A percentile compares a stretch with the other conserved stretches of the same genome.
phyloP scores from a whole-genome alignment of 1,139 yeast genomes.

The Geotrichum candidum region DNA sequence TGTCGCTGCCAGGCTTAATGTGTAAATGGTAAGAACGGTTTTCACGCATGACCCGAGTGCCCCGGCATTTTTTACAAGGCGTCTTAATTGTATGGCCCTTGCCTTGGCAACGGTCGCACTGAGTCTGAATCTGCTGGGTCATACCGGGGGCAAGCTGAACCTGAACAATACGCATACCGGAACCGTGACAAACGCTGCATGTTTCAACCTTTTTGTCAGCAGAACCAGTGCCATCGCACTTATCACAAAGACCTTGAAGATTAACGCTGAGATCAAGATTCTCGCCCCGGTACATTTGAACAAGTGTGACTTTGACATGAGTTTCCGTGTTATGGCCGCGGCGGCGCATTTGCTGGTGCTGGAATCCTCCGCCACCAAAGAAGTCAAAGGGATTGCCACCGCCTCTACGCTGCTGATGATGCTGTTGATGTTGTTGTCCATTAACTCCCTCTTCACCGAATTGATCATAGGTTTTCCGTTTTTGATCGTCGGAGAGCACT shows the following conservation, averaged over 20 bases:
- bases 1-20: slow-evolving; percentile 63
- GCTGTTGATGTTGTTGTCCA: slow-evolving; percentile 27
- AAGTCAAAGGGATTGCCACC: slow-evolving; percentile 43
- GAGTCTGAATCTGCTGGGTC: slow-evolving; percentile 75
- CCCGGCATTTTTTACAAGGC: slow-evolving; percentile 64
- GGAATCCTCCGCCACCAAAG: slow-evolving; percentile 35
- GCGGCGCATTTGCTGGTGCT: slow-evolving; percentile 36
- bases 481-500: slow-evolving; percentile 68
- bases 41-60: slow-evolving; percentile 56
- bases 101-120: slow-evolving; percentile 78
- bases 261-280: slow-evolving; percentile 56
- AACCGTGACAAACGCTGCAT: slow-evolving; percentile 69
- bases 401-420: slow-evolving; percentile 9
- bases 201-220: slow-evolving; percentile 62
- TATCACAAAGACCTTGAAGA: slow-evolving; percentile 67
- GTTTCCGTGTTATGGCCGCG: slow-evolving; percentile 46
- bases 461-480: slow-evolving; percentile 64
- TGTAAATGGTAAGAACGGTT: slow-evolving; percentile 54
- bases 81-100: slow-evolving; percentile 59
- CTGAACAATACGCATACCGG: slow-evolving; percentile 60
- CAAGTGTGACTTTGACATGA: slow-evolving; percentile 49
- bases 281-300: slow-evolving; percentile 66
- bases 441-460: slow-evolving; percentile 79
- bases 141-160: slow-evolving; percentile 85
- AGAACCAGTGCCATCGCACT: slow-evolving; percentile 81